phyloP scores from a whole-genome alignment of 1,284 basidiomycete genomes.

The Ganoderma multipileum region DNA sequence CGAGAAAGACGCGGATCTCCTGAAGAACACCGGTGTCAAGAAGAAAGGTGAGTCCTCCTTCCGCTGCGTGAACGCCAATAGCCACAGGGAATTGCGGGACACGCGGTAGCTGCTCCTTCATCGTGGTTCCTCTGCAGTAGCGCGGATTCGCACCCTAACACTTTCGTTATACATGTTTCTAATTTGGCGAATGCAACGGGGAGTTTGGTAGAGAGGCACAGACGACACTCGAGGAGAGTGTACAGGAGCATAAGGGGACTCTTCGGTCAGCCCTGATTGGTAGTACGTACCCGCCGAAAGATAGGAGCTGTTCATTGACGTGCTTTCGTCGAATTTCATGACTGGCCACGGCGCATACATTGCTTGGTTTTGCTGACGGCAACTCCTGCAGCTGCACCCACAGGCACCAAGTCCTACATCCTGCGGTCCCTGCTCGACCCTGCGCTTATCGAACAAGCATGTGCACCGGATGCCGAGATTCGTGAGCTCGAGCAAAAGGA shows the following conservation, averaged over 20 bases:
- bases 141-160: neutral
- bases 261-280: neutral
- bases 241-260: too few relatives aligned
- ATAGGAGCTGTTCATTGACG: too few relatives aligned
- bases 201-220: neutral
- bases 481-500: slow-evolving; percentile 62
- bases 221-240: neutral
- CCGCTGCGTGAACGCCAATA: neutral
- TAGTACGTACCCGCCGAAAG: too few relatives aligned
- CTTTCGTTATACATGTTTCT: too few relatives aligned
- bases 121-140: neutral
- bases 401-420: slow-evolving; percentile 76
- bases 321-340: too few relatives aligned
- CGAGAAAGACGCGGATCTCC: slow-evolving; percentile 52
- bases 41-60: slow-evolving; percentile 48
- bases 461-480: slow-evolving; percentile 59
- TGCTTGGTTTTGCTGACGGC: neutral
- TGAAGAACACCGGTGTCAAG: slow-evolving; percentile 61
- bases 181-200: neutral
- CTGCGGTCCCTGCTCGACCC: slow-evolving; percentile 56
- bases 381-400: slow-evolving; percentile 50
- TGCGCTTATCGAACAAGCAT: slow-evolving; percentile 63
- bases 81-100: neutral
- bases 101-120: neutral
- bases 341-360: neutral